Evolutionary conservation across 768 basidiomycete genomes (phyloP).

Genomic region (Leccinum aurantiacum): DNA sequence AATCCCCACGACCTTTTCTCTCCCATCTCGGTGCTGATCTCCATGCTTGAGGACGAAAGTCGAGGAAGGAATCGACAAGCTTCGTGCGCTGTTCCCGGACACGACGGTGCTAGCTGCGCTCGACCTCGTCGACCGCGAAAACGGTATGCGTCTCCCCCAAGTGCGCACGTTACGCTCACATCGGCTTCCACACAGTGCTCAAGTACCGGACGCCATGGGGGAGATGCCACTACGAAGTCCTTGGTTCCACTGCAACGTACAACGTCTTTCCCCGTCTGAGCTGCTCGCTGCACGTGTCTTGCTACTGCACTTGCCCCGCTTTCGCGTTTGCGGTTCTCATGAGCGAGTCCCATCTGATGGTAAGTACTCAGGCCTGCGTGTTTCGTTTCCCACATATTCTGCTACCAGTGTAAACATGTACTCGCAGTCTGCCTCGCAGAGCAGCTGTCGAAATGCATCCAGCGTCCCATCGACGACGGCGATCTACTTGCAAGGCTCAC

Average conservation of each 20-base stretch:
- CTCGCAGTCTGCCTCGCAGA: slow-evolving; percentile 64
- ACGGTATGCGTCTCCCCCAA: slow-evolving; percentile 43
- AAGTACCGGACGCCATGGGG: slow-evolving; percentile 59
- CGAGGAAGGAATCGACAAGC: slow-evolving; percentile 55
- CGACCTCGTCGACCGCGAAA: slow-evolving; percentile 71
- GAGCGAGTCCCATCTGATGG: slow-evolving; percentile 64
- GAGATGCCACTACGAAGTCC: slow-evolving; percentile 61
- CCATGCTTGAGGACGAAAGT: slow-evolving; percentile 18
- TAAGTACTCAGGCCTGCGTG: slow-evolving; percentile 25
- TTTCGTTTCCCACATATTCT: neutral
- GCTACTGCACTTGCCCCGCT: slow-evolving; percentile 76
- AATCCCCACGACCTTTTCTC: neutral
- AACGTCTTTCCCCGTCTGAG: slow-evolving; percentile 52
- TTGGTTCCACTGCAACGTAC: slow-evolving; percentile 65
- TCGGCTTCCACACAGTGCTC: slow-evolving; percentile 46
- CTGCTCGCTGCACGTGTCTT: slow-evolving; percentile 40
- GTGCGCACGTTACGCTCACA: neutral
- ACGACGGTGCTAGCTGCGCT: slow-evolving; percentile 65
- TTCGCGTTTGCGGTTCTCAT: slow-evolving; percentile 65
- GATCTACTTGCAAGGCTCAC: slow-evolving; percentile 43
- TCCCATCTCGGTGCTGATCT: neutral
- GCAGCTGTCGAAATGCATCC: slow-evolving; percentile 49
- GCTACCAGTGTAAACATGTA: slow-evolving; percentile 74
- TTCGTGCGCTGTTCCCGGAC: slow-evolving; percentile 62
- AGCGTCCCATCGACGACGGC: slow-evolving; percentile 46